Conservation (phyloP, 1,139 yeast genomes). For the Saccharomycopsis hybrid region DNA sequence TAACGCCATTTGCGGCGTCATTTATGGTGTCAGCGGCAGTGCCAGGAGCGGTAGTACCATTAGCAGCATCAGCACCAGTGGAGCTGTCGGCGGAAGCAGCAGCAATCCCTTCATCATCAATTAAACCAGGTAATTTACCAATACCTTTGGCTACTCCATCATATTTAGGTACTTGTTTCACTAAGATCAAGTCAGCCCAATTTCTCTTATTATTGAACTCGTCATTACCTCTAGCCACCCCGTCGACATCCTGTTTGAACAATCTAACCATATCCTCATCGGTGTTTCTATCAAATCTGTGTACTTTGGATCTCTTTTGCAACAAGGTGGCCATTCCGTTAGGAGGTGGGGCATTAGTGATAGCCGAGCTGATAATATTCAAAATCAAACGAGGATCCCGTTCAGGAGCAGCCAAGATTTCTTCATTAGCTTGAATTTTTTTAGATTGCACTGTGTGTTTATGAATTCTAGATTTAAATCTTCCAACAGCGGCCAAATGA, state of each 20-base stretch:
- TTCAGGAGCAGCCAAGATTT: conserved; percentile 47
- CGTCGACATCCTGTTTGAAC: conserved; percentile 59
- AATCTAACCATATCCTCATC: conserved; percentile 79
- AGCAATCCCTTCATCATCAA: conserved; percentile 11
- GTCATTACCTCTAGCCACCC: conserved; percentile 43
- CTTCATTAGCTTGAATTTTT: conserved; percentile 33
- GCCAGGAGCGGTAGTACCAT: neutral
- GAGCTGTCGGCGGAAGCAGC: conserved; percentile 2
- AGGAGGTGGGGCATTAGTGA: conserved; percentile 90
- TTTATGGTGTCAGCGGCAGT: neutral
- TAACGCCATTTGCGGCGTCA: neutral
- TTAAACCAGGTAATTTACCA: conserved; percentile 30
- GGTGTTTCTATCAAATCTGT: conserved; percentile 54
- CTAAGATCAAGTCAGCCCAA: conserved; percentile 52
- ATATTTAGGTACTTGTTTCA: conserved; percentile 31
- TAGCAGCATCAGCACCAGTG: conserved; percentile 19
- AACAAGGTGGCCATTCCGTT: conserved; percentile 69
- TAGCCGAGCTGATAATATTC: conserved; percentile 84
- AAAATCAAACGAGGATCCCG: conserved; percentile 71
- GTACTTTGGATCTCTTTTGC: conserved; percentile 61
- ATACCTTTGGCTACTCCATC: conserved; percentile 22
- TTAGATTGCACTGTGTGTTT: conserved; percentile 36
- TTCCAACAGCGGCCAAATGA: conserved; percentile 78
- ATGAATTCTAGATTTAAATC: conserved; percentile 59
- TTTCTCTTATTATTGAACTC: conserved; percentile 75